These are phyloP conservation scores for Aspergillus biplanus DNA, from an alignment of 495 filamentous ascomycete genomes.

Conservation along the genomic window DNA sequence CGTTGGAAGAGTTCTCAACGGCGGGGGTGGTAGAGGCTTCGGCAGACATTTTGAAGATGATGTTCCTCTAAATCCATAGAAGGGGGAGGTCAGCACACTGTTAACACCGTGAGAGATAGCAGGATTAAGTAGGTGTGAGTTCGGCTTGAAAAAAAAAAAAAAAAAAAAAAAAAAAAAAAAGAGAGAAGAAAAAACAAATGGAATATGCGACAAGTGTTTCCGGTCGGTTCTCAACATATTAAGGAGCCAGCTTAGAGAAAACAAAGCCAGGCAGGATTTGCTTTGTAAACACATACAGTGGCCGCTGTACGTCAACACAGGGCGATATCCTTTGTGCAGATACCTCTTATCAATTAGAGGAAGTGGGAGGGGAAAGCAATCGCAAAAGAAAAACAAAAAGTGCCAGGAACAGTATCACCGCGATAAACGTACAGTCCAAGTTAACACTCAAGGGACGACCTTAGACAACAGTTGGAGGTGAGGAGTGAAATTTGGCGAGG, in stretches of 20 bases:
- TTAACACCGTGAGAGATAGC: not conserved
- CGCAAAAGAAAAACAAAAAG: slow-evolving; percentile 15
- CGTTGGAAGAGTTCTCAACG: slow-evolving; percentile 46
- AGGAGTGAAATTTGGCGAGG: slow-evolving; percentile 7
- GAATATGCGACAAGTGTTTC: not conserved
- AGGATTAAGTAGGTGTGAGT: not conserved
- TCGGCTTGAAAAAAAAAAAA: not conserved
- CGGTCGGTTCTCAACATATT: no score
- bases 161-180: not conserved
- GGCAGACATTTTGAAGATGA: slow-evolving; percentile 49
- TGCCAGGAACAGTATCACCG: slow-evolving; percentile 7
- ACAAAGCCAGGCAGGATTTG: not conserved
- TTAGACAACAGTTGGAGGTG: not conserved
- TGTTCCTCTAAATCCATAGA: slow-evolving; percentile 23
- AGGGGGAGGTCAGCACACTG: slow-evolving; percentile 11
- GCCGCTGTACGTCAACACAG: not conserved
- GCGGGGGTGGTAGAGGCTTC: slow-evolving; percentile 46
- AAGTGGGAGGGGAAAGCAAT: slow-evolving; percentile 21
- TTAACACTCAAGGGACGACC: slow-evolving; percentile 15
- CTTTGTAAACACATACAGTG: slow-evolving; percentile 1
- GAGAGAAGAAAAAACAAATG: not conserved
- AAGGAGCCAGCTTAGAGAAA: not conserved
- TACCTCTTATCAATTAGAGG: slow-evolving; percentile 13
- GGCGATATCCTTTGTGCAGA: not conserved
- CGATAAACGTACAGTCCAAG: slow-evolving; percentile 21